phyloP scores from a whole-genome alignment of 345 rosid genomes.

The Raphanus raphanistrum region DNA sequence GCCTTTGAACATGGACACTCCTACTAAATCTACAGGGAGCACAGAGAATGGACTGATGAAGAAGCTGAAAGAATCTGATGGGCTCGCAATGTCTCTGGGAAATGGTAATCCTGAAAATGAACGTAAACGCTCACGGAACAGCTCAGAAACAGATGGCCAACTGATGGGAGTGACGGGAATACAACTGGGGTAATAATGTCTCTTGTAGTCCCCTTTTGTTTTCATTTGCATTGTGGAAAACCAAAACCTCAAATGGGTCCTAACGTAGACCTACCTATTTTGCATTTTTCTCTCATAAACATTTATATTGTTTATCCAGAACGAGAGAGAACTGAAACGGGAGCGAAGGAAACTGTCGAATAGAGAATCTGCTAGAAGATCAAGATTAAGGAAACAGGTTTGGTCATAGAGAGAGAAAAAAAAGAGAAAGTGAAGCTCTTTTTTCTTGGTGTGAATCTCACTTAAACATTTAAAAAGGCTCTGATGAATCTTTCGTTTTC shows the following conservation, averaged over 20 bases:
- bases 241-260: no score
- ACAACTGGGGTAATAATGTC: conserved; percentile 52
- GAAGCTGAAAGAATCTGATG: conserved; percentile 80
- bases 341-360: background rate
- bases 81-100: conserved; percentile 85
- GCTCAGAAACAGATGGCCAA: conserved; percentile 62
- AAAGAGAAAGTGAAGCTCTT: background rate
- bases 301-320: background rate
- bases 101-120: conserved; percentile 32
- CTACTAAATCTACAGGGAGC: conserved; percentile 62
- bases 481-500: background rate
- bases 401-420: background rate
- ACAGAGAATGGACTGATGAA: conserved; percentile 66
- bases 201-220: background rate
- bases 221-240: background rate
- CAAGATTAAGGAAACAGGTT: background rate
- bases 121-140: conserved; percentile 53
- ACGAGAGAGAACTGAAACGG: background rate
- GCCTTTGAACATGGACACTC: conserved; percentile 50
- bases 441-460: background rate
- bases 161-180: conserved; percentile 25
- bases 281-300: no score
- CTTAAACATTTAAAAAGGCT: background rate
- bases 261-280: no score
- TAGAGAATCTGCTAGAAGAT: background rate